phyloP scores from a whole-genome alignment of 1,284 basidiomycete genomes.

The Naganishia sp. region DNA sequence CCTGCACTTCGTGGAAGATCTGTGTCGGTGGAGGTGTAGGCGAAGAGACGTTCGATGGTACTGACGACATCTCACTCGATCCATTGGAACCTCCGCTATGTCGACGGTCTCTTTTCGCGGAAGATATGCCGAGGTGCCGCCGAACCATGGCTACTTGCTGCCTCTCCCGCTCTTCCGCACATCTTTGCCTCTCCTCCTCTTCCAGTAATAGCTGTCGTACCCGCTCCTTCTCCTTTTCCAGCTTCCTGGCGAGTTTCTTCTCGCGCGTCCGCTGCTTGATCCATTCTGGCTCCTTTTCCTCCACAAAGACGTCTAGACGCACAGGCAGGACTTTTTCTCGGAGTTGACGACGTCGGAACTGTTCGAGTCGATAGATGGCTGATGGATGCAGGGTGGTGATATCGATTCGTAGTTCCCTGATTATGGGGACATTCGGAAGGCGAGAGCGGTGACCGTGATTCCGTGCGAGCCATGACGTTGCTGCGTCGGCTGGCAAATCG shows the following conservation, averaged over 20 bases:
- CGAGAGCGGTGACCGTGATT: neutral
- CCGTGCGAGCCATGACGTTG: neutral
- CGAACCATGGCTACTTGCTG: slow-evolving; percentile 12
- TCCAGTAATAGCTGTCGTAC: slow-evolving; percentile 4
- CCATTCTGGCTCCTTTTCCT: slow-evolving; percentile 26
- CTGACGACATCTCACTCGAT: slow-evolving; percentile 18
- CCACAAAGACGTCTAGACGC: slow-evolving; percentile 22
- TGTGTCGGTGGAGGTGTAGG: slow-evolving; percentile 18
- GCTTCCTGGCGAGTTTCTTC: slow-evolving; percentile 4
- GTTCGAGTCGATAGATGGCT: slow-evolving; percentile 31
- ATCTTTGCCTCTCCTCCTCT: slow-evolving; percentile 11
- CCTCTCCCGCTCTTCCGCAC: slow-evolving; percentile 17
- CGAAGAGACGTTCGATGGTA: slow-evolving; percentile 16
- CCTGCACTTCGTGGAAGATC: slow-evolving; percentile 26
- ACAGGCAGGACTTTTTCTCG: slow-evolving; percentile 16
- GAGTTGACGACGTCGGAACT: slow-evolving; percentile 24
- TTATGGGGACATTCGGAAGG: slow-evolving; percentile 20
- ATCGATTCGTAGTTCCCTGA: slow-evolving; percentile 32
- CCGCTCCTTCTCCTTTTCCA: slow-evolving; percentile 21
- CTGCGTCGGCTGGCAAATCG: neutral
- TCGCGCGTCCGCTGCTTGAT: slow-evolving; percentile 6
- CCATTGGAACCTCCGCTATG: slow-evolving; percentile 10
- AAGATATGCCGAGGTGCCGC: slow-evolving; percentile 6
- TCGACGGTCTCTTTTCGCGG: neutral
- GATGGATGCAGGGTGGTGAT: slow-evolving; percentile 30